These are phyloP conservation scores for Saccharomyces jurei DNA, from an alignment of 805 yeast genomes.

Conservation along the genomic window DNA sequence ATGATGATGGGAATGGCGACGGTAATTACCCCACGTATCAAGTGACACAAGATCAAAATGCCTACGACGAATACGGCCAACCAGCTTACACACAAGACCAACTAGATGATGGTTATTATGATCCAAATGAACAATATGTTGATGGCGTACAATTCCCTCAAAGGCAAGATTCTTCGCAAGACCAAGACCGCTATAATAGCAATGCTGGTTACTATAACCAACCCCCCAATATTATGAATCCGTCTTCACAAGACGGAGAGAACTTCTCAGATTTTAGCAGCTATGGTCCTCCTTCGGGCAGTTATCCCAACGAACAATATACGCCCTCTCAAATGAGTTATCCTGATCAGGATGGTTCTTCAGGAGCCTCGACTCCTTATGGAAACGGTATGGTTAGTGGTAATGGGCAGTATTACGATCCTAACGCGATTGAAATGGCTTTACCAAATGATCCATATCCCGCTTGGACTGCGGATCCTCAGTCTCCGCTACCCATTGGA, in stretches of 20 bases:
- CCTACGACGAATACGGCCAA: slow-evolving; percentile 32
- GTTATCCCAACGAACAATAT: slow-evolving; percentile 59
- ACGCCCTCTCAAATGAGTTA: slow-evolving; percentile 81
- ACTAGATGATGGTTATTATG: slow-evolving; percentile 27
- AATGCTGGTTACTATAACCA: slow-evolving; percentile 48
- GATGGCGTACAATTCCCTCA: slow-evolving; percentile 9
- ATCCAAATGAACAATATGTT: slow-evolving; percentile 14
- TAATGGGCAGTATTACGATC: slow-evolving; percentile 45
- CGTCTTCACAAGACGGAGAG: slow-evolving; percentile 43
- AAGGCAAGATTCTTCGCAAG: slow-evolving; percentile 32
- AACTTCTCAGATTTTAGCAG: slow-evolving; percentile 50
- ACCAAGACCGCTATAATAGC: slow-evolving; percentile 33
- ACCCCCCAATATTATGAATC: slow-evolving; percentile 29
- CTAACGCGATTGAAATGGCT: slow-evolving; percentile 52
- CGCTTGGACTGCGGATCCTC: slow-evolving; percentile 96
- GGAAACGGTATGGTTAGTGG: slow-evolving; percentile 46
- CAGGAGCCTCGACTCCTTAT: slow-evolving; percentile 85
- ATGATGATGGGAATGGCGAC: slow-evolving; percentile 21
- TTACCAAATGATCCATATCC: slow-evolving; percentile 90
- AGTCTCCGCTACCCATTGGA: slow-evolving; percentile 72
- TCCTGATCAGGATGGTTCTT: slow-evolving; percentile 34
- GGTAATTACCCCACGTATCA: slow-evolving; percentile 17
- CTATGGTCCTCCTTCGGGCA: slow-evolving; percentile 26
- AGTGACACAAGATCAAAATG: slow-evolving; percentile 12
- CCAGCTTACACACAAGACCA: slow-evolving; percentile 30